Percentiles rank a stretch among this genome's conserved stretches.
Evolutionary conservation across 2,329 filamentous ascomycete species (phyloP).

Genomic region (Penicillium sp.): DNA sequence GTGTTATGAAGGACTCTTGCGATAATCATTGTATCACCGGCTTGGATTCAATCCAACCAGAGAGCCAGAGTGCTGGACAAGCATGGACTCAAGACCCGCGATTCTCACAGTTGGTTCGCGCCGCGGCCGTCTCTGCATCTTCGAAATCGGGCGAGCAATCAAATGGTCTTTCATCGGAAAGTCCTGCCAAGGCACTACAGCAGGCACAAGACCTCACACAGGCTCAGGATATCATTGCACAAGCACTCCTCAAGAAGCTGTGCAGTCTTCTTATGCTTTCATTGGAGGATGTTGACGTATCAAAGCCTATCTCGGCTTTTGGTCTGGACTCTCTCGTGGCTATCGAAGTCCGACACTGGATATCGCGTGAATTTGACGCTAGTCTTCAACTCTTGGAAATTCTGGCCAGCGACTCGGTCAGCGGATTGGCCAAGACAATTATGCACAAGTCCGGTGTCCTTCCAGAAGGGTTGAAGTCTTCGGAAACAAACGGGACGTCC

Average conservation of each 20-base stretch:
- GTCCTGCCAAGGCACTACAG: conserved; percentile 27
- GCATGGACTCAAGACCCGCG: background rate
- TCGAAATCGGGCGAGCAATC: background rate
- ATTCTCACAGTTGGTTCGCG: conserved; percentile 8
- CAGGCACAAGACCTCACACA: conserved; percentile 9
- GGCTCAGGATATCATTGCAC: conserved; percentile 18
- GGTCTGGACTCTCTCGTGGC: conserved; percentile 41
- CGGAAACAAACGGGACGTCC: background rate
- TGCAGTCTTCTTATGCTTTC: conserved; percentile 33
- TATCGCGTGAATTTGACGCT: conserved; percentile 32
- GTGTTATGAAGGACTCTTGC: conserved; percentile 29
- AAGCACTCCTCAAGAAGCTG: conserved; percentile 26
- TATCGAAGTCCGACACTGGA: conserved; percentile 41
- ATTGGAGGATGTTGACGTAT: conserved; percentile 29
- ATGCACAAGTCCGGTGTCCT: conserved; percentile 31
- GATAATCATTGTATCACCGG: conserved; percentile 32
- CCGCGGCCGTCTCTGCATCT: background rate
- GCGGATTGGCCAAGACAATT: conserved; percentile 31
- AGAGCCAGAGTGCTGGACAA: conserved; percentile 5
- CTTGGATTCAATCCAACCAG: conserved; percentile 30
- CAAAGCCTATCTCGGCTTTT: conserved; percentile 29
- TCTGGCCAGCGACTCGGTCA: conserved; percentile 31
- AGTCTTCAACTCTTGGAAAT: conserved; percentile 38
- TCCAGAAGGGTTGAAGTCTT: background rate
- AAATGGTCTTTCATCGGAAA: conserved; percentile 8